phyloP scores from a whole-genome alignment of 2,329 filamentous ascomycete species.

The Fusarium sp. region DNA sequence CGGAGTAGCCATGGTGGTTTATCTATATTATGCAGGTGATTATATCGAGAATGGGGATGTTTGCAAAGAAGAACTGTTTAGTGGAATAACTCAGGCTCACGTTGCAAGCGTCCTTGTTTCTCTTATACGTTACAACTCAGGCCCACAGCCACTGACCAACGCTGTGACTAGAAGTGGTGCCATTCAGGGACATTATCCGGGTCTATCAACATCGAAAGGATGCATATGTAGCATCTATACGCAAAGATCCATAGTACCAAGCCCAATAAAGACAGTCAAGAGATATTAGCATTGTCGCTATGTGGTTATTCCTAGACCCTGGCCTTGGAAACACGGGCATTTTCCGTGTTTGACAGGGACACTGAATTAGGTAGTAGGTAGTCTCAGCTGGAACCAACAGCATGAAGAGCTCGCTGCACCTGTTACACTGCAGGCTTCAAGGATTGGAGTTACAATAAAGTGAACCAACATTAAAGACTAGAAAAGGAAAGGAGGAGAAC shows the following conservation, averaged over 20 bases:
- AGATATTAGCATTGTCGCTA: background rate
- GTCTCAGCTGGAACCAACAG: conserved; percentile 12
- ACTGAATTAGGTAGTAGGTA: conserved; percentile 5
- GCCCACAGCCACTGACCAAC: background rate
- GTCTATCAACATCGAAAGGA: background rate
- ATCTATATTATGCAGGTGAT: background rate
- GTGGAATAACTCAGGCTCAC: background rate
- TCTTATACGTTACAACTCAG: conserved; percentile 22
- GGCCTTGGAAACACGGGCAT: background rate
- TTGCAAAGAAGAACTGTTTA: background rate
- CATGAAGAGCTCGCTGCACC: conserved; percentile 18
- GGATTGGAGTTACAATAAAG: background rate
- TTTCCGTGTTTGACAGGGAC: conserved; percentile 5
- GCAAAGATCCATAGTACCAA: conserved; percentile 16
- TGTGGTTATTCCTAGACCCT: conserved; percentile 3
- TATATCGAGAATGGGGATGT: background rate
- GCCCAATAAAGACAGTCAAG: conserved; percentile 10
- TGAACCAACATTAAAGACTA: background rate
- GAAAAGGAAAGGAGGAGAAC: too few relatives aligned
- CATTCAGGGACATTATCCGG: conserved; percentile 2
- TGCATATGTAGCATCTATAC: conserved; percentile 12
- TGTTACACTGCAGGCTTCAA: conserved; percentile 12
- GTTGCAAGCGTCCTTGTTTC: conserved; percentile 6
- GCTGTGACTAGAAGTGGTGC: background rate
- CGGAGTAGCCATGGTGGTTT: conserved; percentile 34